Evolutionary conservation across 208 protist species (phyloP).

Genomic region (Crithidia fasciculata): DNA sequence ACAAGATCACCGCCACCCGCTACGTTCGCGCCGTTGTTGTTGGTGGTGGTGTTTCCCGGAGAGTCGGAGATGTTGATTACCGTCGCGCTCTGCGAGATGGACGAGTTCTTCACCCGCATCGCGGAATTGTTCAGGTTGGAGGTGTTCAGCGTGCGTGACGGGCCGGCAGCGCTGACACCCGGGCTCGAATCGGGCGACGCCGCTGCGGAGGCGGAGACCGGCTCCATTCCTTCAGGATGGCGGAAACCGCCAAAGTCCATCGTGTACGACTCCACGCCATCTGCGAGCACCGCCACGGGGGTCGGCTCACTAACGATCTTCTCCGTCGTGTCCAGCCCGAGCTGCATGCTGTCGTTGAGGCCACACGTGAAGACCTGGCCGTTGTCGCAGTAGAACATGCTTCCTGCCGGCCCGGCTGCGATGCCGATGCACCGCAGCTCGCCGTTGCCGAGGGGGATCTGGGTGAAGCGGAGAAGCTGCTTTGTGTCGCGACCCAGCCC

Average conservation of each 20-base stretch:
- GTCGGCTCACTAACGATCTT: slow-evolving; percentile 62
- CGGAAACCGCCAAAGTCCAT: slow-evolving; percentile 84
- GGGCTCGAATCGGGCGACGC: background rate
- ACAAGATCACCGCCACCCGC: background rate
- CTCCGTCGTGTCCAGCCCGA: slow-evolving; percentile 69
- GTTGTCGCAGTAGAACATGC: slow-evolving; percentile 87
- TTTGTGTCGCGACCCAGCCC: slow-evolving; percentile 59
- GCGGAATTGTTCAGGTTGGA: background rate
- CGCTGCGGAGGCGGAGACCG: background rate
- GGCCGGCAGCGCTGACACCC: background rate
- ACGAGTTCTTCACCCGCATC: slow-evolving; percentile 11
- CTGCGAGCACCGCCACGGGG: slow-evolving; percentile 43
- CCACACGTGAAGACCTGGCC: slow-evolving; percentile 81
- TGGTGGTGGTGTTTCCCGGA: background rate
- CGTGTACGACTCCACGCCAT: slow-evolving; percentile 83
- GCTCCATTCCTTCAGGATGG: slow-evolving; percentile 23
- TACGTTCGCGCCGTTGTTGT: slow-evolving; percentile 2
- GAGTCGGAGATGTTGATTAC: slow-evolving; percentile 25
- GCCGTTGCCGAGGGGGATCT: slow-evolving; percentile 55
- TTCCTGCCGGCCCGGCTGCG: slow-evolving; percentile 75
- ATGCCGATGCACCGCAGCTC: slow-evolving; percentile 72
- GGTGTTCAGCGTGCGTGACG: slow-evolving; percentile 4
- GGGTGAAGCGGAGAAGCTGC: slow-evolving; percentile 60
- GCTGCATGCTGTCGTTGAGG: slow-evolving; percentile 82
- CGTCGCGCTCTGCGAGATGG: slow-evolving; percentile 12